phyloP scores from a whole-genome alignment of 176 grass and related monocot genomes.

The Oryza australiensis region DNA sequence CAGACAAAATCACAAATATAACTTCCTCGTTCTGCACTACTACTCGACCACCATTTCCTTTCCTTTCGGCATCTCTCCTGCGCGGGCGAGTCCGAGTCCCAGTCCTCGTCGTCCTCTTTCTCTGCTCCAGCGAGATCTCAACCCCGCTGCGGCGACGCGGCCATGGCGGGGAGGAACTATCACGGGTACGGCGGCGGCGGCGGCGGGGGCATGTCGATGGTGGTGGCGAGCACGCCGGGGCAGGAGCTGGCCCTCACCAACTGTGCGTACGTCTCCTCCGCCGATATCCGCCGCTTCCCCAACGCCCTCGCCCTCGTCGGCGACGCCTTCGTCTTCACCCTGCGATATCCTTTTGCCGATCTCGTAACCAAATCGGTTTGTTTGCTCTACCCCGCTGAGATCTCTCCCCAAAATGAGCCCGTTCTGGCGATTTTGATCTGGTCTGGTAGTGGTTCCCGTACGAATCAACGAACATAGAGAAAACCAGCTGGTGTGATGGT shows the following conservation, averaged over 20 bases:
- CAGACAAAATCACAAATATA: not conserved
- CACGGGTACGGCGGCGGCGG: conserved; percentile 15
- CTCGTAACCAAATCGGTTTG: not conserved
- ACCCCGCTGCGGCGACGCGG: conserved; percentile 25
- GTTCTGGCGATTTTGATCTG: conserved; percentile 21
- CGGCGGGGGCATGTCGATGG: conserved; percentile 25
- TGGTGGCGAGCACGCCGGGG: conserved; percentile 82
- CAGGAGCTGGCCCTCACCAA: conserved; percentile 93
- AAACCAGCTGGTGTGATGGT: not conserved
- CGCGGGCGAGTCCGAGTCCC: not conserved
- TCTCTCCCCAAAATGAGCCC: not conserved
- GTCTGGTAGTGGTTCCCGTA: not conserved
- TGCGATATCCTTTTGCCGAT: conserved; percentile 93
- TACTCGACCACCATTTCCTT: not conserved
- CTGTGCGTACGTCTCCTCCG: conserved; percentile 66
- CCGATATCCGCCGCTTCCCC: conserved; percentile 64
- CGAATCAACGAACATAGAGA: not conserved
- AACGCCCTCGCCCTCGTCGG: conserved; percentile 62
- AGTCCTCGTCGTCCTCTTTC: not conserved
- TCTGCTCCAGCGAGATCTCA: conserved; percentile 39
- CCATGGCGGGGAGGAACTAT: conserved; percentile 56
- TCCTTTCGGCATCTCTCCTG: not conserved
- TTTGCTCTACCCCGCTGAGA: not conserved
- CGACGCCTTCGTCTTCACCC: conserved; percentile 72
- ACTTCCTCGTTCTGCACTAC: not conserved